These are phyloP conservation scores for Colletotrichum euphorbiae DNA, from an alignment of 2,329 filamentous ascomycete genomes.

Conservation along the genomic window DNA sequence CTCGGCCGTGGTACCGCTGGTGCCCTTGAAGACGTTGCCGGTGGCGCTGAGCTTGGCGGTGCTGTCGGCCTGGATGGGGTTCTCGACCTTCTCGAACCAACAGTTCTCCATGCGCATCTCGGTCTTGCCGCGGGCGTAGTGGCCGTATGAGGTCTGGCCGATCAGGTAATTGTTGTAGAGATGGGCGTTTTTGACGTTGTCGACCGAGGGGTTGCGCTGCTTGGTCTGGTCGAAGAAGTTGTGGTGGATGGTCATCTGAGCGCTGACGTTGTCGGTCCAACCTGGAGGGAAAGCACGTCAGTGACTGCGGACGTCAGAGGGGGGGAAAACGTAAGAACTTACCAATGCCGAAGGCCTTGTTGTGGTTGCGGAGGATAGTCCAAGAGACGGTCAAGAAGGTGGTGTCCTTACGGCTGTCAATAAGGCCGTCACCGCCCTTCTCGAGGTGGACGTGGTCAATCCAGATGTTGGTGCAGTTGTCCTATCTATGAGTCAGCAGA, in stretches of 20 bases:
- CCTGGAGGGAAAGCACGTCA: conserved; percentile 24
- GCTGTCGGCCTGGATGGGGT: conserved; percentile 41
- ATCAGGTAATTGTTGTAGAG: conserved; percentile 46
- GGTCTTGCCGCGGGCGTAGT: conserved; percentile 44
- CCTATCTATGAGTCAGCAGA: not conserved
- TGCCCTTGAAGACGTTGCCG: conserved; percentile 39
- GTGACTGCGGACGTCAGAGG: not conserved
- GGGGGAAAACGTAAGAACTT: not conserved
- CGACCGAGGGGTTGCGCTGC: conserved; percentile 44
- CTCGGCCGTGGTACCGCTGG: conserved; percentile 28
- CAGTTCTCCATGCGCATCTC: conserved; percentile 45
- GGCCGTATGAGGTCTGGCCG: conserved; percentile 43
- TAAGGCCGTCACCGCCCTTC: conserved; percentile 42
- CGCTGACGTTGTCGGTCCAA: conserved; percentile 45
- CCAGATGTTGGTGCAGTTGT: conserved; percentile 44
- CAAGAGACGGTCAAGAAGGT: conserved; percentile 44
- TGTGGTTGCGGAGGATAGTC: conserved; percentile 44
- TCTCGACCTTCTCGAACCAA: conserved; percentile 43
- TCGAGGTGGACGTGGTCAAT: conserved; percentile 45
- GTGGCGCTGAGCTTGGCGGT: conserved; percentile 35
- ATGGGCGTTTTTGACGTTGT: conserved; percentile 44
- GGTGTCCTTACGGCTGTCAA: conserved; percentile 45
- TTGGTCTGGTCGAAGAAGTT: conserved; percentile 44
- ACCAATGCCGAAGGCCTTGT: conserved; percentile 46
- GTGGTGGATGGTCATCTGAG: conserved; percentile 44